Evolutionary conservation across 805 yeast genomes (phyloP).

Genomic region (Maudiozyma turicensis): DNA sequence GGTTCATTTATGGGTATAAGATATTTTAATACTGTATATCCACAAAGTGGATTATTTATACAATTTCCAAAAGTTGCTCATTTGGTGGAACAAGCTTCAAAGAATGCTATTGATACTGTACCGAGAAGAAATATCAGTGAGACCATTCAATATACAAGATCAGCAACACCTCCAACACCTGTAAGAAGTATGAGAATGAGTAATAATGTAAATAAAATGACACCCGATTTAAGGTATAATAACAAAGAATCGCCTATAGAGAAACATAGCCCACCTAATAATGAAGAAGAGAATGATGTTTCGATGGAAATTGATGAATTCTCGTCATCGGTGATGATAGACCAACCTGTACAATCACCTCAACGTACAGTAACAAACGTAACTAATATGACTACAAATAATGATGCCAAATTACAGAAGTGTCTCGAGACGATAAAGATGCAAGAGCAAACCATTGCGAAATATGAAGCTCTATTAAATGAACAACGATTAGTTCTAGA

Average conservation of each 20-base stretch:
- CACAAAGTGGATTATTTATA: conserved; percentile 69
- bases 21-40: conserved; percentile 56
- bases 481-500: conserved; percentile 26
- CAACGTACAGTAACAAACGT: not conserved
- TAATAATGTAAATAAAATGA: not conserved
- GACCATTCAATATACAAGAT: no score
- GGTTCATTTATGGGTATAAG: conserved; percentile 69
- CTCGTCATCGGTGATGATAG: not conserved
- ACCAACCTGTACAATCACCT: not conserved
- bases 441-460: conserved; percentile 15
- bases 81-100: conserved; percentile 14
- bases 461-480: conserved; percentile 22
- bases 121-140: not conserved
- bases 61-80: conserved; percentile 38
- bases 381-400: not conserved
- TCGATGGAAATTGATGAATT: not conserved
- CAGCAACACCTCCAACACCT: not conserved
- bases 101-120: not conserved
- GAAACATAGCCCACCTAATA: not conserved
- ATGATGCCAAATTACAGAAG: not conserved
- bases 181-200: not conserved
- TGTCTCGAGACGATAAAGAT: conserved; percentile 6
- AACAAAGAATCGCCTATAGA: not conserved
- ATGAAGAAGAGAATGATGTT: not conserved
- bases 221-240: not conserved